Percentiles rank a stretch among this genome's conserved stretches.
phyloP scores from a whole-genome alignment of 148 eudicot genomes.

The Rhododendron henanense region DNA sequence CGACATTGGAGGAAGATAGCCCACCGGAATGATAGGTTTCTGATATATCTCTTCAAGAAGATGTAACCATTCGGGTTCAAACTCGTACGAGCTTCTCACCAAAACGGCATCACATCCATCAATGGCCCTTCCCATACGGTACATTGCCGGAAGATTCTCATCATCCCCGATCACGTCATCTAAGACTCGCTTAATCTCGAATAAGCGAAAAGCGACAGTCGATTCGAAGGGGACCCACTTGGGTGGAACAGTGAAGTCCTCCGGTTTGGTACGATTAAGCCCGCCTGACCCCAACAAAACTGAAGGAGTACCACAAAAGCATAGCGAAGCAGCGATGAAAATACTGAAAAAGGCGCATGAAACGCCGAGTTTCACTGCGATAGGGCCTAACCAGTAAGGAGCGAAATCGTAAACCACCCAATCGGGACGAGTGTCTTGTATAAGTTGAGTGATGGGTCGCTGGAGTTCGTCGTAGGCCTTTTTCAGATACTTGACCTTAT shows the following conservation, averaged over 20 bases:
- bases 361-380: conserved; percentile 23
- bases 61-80: conserved; percentile 32
- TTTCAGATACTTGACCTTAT: conserved; percentile 27
- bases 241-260: conserved; percentile 19
- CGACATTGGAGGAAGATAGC: conserved; percentile 2
- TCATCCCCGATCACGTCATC: conserved; percentile 11
- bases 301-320: conserved; percentile 21
- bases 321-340: conserved; percentile 10
- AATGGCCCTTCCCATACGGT: conserved; percentile 18
- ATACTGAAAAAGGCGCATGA: conserved; percentile 20
- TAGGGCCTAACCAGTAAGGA: conserved; percentile 31
- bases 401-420: conserved; percentile 25
- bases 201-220: conserved; percentile 15
- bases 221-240: conserved; percentile 34
- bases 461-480: conserved; percentile 29
- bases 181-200: conserved; percentile 8
- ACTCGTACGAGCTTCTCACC: conserved; percentile 33
- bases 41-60: conserved; percentile 20
- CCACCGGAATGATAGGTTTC: conserved; percentile 12
- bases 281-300: conserved; percentile 11
- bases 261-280: conserved; percentile 20
- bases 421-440: conserved; percentile 23
- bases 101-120: conserved; percentile 27
- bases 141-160: conserved; percentile 12
- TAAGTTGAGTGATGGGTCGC: conserved; percentile 17